Percentiles rank a stretch among this genome's conserved stretches.
phyloP scores from a whole-genome alignment of 345 rosid species.

The Eucalyptus pauciflora region DNA sequence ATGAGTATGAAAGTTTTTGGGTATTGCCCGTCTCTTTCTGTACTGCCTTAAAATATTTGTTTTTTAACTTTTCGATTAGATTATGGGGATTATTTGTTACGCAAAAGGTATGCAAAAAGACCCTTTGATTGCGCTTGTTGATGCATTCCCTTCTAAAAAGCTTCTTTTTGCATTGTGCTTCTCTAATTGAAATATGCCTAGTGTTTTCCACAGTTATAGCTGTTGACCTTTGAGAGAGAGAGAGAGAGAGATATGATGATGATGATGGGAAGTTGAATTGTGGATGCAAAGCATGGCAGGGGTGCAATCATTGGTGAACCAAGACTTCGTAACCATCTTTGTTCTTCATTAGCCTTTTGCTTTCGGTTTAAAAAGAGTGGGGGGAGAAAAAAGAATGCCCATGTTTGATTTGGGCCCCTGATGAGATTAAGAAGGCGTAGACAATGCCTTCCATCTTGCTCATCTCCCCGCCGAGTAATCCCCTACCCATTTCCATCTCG shows the following conservation, averaged over 20 bases:
- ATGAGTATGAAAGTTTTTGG: not conserved
- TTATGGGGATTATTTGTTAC: conserved; percentile 1
- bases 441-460: conserved; percentile 50
- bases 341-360: conserved; percentile 3
- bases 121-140: conserved; percentile 54
- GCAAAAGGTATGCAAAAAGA: conserved; percentile 1
- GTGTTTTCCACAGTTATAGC: conserved; percentile 12
- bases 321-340: not conserved
- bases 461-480: conserved; percentile 42
- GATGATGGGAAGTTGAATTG: conserved; percentile 36
- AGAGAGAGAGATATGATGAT: not conserved
- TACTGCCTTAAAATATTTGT: not conserved
- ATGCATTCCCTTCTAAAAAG: conserved; percentile 4
- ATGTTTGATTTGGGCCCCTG: conserved; percentile 17
- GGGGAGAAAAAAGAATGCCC: conserved; percentile 8
- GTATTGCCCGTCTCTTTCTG: not conserved
- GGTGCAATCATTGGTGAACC: conserved; percentile 26
- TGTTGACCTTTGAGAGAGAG: conserved; percentile 6
- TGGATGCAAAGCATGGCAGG: conserved; percentile 5
- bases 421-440: conserved; percentile 42
- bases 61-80: not conserved
- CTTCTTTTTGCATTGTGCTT: conserved; percentile 1
- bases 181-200: not conserved
- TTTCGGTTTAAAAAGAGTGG: conserved; percentile 24
- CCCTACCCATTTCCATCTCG: not conserved